phyloP scores from a whole-genome alignment of 192 early-diverging fungal genomes.

The Linnemannia exigua region DNA sequence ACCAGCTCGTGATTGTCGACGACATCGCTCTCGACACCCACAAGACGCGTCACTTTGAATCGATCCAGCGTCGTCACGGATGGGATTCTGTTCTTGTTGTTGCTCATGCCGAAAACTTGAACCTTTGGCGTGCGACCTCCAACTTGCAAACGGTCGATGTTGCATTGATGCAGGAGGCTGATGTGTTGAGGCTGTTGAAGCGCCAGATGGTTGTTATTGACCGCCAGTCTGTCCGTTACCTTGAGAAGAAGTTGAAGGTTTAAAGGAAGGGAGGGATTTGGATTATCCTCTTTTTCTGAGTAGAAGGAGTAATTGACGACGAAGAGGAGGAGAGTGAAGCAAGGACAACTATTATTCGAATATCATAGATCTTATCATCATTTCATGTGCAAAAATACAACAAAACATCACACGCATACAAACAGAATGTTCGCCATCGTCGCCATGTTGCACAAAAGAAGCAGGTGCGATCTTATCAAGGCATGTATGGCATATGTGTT shows the following conservation, averaged over 20 bases:
- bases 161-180: conserved; percentile 72
- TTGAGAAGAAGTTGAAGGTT: conserved; percentile 66
- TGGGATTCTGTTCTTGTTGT: conserved; percentile 63
- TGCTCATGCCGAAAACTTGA: conserved; percentile 52
- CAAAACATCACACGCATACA: too few relatives aligned
- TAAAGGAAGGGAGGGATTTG: background rate
- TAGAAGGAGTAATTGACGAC: background rate
- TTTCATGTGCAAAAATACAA: conserved; percentile 11
- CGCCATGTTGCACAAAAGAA: background rate
- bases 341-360: background rate
- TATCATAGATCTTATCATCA: conserved; percentile 6
- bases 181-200: conserved; percentile 78
- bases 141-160: conserved; percentile 73
- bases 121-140: conserved; percentile 71
- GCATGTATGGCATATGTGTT: too few relatives aligned
- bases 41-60: conserved; percentile 68
- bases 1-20: conserved; percentile 91
- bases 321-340: background rate
- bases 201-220: conserved; percentile 79
- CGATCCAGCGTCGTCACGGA: conserved; percentile 58
- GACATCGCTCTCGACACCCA: conserved; percentile 65
- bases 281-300: background rate
- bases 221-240: conserved; percentile 71
- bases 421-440: background rate
- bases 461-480: too few relatives aligned